Base-by-base conservation (phyloP, 306 rosid species). In the Alnus rubra region DNA sequence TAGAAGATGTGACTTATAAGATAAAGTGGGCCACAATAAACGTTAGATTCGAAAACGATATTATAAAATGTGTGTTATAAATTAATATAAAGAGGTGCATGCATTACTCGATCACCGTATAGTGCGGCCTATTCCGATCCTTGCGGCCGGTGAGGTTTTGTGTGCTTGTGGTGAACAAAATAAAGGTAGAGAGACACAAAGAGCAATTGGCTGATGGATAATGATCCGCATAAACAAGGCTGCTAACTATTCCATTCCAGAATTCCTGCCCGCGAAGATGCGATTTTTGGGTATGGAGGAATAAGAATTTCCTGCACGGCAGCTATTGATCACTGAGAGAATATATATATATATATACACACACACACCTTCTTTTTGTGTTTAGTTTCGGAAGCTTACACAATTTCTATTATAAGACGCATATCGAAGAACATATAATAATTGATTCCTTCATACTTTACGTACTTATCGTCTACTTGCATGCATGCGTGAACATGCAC, bases 351-450 rank as follows among this genome's bases (percentile, higher is more conserved):
- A 10, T 49, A 49, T 1, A 49, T 39, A 39, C 3, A 35, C 3
- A 35, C n/a, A n/a, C 3, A 35, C 3, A 35, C 44, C 44, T 39
- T 3, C 44, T 39, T 10, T 13, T 49, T 1, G 6, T 49, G 52
- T 0, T 60, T 5, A 11, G 16, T 31, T 60, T 60, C 1, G 39
- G 39, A 60, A 11, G 45, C 54, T 31, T 58, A 50, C 1, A n/a
- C 42, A 62, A 33, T 23, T 23, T 62, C 63, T 69, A 62, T 62
- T 76, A 49, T 14, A 23, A 47, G 71, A 54, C 79, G 62, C 79
- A 48, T 28, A 49, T 2, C 5, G 52, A 60, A 71, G 48, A 45
- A 56, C 53, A 30, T 42, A 42, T 3, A 3, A 5, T 42, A 42
- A 42, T 42, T 42, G 42, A 16, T 60, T 75, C 78, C 78, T 58